Conservation (phyloP, 2,329 filamentous ascomycete genomes). For the Botryosphaeria agaves region DNA sequence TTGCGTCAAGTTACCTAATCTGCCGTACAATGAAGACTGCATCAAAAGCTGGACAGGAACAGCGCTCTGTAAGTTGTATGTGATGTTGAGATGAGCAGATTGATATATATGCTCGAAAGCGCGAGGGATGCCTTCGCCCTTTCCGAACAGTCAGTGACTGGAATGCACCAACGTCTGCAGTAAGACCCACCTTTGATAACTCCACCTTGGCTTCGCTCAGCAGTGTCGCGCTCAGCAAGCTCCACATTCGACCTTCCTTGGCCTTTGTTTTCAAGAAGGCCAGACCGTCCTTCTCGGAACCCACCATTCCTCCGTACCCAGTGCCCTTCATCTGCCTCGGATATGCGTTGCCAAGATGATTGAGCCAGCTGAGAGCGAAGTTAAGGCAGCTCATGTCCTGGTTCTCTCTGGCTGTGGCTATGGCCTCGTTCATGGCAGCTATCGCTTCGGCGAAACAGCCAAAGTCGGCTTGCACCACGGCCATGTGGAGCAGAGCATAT, state of each 20-base stretch:
- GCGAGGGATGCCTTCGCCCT: slow-evolving; percentile 39
- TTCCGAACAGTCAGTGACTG: slow-evolving; percentile 5
- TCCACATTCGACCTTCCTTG: slow-evolving; percentile 73
- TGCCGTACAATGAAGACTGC: slow-evolving; percentile 54
- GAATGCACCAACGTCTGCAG: slow-evolving; percentile 12
- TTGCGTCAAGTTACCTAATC: slow-evolving; percentile 61
- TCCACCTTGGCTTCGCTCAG: slow-evolving; percentile 72
- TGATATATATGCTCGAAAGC: slow-evolving; percentile 68
- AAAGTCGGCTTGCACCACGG: slow-evolving; percentile 88
- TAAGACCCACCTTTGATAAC: slow-evolving; percentile 50
- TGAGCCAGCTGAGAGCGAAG: slow-evolving; percentile 89
- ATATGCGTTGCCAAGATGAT: slow-evolving; percentile 80
- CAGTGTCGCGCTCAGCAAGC: slow-evolving; percentile 64
- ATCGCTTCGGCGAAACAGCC: slow-evolving; percentile 80
- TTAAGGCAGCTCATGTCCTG: slow-evolving; percentile 85
- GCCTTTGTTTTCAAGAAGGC: slow-evolving; percentile 73
- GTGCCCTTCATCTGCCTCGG: slow-evolving; percentile 53
- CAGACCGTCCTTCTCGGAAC: slow-evolving; percentile 64
- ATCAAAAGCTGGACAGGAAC: slow-evolving; percentile 60
- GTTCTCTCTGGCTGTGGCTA: slow-evolving; percentile 86
- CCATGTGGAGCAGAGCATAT: slow-evolving; percentile 84
- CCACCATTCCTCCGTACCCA: slow-evolving; percentile 56
- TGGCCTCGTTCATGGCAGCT: slow-evolving; percentile 87
- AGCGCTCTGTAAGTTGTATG: slow-evolving; percentile 54
- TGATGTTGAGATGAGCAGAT: slow-evolving; percentile 66